phyloP scores from a whole-genome alignment of 2,329 filamentous ascomycete genomes.

The Cryphonectria nitschkei region DNA sequence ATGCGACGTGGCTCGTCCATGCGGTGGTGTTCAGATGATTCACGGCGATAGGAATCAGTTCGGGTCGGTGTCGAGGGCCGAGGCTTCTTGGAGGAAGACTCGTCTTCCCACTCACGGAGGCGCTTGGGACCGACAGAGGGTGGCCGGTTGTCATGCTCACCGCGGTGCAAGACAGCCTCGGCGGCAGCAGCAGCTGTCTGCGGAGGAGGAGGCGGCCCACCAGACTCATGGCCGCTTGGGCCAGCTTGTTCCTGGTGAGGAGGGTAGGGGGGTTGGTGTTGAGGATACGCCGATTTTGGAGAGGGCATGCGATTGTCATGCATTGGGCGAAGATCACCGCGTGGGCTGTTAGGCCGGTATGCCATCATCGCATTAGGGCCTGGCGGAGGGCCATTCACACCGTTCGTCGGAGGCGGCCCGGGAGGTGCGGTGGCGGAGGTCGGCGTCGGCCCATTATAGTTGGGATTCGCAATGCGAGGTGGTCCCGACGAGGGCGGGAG shows the following conservation, averaged over 20 bases:
- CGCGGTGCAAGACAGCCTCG: slow-evolving; percentile 50
- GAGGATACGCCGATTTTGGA: slow-evolving; percentile 83
- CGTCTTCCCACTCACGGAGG: slow-evolving; percentile 90
- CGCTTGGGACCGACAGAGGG: slow-evolving; percentile 82
- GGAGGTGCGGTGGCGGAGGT: slow-evolving; percentile 43
- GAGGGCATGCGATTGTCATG: slow-evolving; percentile 86
- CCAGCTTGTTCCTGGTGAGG: slow-evolving; percentile 70
- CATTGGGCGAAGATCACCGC: slow-evolving; percentile 72
- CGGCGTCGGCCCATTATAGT: slow-evolving; percentile 59
- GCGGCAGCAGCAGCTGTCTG: slow-evolving; percentile 60
- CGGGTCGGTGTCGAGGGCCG: slow-evolving; percentile 75
- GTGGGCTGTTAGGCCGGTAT: slow-evolving; percentile 76
- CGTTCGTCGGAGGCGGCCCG: slow-evolving; percentile 39
- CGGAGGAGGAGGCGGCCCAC: slow-evolving; percentile 58
- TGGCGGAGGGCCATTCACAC: slow-evolving; percentile 49
- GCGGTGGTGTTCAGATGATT: slow-evolving; percentile 73
- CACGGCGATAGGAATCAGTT: slow-evolving; percentile 70
- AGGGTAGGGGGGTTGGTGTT: slow-evolving; percentile 71
- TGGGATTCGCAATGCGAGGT: slow-evolving; percentile 63
- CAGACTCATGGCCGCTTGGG: slow-evolving; percentile 70
- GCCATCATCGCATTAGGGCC: slow-evolving; percentile 63
- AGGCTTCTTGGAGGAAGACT: slow-evolving; percentile 78
- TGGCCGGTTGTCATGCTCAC: slow-evolving; percentile 72
- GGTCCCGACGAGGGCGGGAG: slow-evolving; percentile 42
- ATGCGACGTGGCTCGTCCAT: slow-evolving; percentile 67